Base-by-base conservation (phyloP, 495 filamentous ascomycete species). In the Amphirosellinia nigrospora region DNA sequence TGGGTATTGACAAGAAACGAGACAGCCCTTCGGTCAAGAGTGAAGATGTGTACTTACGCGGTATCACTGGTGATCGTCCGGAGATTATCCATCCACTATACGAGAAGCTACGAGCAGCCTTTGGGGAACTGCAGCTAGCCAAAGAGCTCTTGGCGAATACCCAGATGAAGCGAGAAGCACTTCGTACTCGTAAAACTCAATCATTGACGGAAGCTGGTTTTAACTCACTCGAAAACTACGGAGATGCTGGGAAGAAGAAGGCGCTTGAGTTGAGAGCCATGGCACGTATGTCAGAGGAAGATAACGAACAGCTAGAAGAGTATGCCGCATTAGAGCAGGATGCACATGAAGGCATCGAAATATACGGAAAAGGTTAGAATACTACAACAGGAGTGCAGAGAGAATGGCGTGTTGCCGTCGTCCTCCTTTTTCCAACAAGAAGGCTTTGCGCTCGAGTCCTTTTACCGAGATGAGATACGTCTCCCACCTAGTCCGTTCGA, bases 61-160 rank as follows among this genome's bases (percentile, higher is more conserved):
- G 74, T 46, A 78, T 77, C 48, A 72, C 70, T 11, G 74, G 76
- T 53, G 75, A 78, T 28, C 76, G 74, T 16, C 75, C 74, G 15
- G 70, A 70, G 36, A 71, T 64, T 46, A 71, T 70, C 21, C 74
- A 77, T 66, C 74, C 76, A 26, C 63, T 77, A 23, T 75, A 75
- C 46, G 71, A 77, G 55, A 72, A 77, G 43, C 72, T 77, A 28
- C 71, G 71, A 26, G 70, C 72, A 39, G 74, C 71, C n/a, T 72
- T 72, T 36, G 61, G 71, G 16, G 76, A 78, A 50, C 52, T 78
- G 56, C 74, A 78, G 48, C 55, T 78, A 11, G 74, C 76, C 30
- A 75, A 56, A 30, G 76, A 78, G 50, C 74, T 77, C 30, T 60
- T 77, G 34, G 65, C 64, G 39, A 77, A 78, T 36, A 77, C 75